These are phyloP conservation scores for Dictyostelium capitatum DNA, from an alignment of 78 protist species.

Conservation along the genomic window DNA sequence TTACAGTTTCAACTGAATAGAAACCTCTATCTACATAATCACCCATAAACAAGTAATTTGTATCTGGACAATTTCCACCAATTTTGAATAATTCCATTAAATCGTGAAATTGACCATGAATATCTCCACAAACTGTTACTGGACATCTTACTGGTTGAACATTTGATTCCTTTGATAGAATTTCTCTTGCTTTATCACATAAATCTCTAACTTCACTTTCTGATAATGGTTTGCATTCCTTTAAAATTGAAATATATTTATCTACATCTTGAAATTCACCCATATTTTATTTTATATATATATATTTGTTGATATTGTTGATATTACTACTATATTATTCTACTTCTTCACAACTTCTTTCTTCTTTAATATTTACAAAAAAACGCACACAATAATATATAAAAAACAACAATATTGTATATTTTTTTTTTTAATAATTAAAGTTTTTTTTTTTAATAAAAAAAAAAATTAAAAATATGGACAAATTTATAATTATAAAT, in stretches of 20 bases:
- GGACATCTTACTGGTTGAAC: conserved; percentile 93
- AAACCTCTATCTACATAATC: conserved; percentile 99
- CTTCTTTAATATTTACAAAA: no score
- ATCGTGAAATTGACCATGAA: conserved; percentile 98
- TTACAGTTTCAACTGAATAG: conserved; percentile 94
- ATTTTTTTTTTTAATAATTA: not conserved
- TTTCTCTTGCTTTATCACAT: conserved; percentile 88
- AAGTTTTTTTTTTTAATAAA: not conserved
- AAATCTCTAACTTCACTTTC: conserved; percentile 83
- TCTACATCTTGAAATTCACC: conserved; percentile 86
- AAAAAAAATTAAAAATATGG: no score
- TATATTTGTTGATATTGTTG: not conserved
- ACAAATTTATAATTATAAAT: no score
- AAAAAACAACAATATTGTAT: not conserved
- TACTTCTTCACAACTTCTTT: no score
- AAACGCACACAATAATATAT: no score
- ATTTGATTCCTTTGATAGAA: conserved; percentile 92
- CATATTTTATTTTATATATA: conserved; percentile 8
- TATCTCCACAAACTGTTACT: conserved; percentile 98
- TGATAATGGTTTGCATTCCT: conserved; percentile 80
- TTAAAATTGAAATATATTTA: conserved; percentile 81
- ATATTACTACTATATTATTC: no score
- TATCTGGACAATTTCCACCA: conserved; percentile 96
- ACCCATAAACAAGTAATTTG: conserved; percentile 96
- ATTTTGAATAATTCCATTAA: conserved; percentile 96